Evolutionary conservation across 805 yeast species (phyloP).

Genomic region (Candida stauntonica): DNA sequence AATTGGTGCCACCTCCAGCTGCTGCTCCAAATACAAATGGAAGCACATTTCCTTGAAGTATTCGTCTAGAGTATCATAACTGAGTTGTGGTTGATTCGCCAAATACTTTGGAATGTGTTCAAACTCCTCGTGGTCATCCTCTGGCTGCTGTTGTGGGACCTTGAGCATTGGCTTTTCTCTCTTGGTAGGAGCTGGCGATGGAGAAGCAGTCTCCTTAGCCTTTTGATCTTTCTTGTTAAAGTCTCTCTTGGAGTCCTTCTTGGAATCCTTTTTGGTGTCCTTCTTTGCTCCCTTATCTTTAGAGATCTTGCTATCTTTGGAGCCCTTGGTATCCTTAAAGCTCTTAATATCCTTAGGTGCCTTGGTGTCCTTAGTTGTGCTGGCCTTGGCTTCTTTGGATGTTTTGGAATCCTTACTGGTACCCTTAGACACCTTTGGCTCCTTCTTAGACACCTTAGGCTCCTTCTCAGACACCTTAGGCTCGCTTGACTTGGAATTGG

Average conservation of each 20-base stretch:
- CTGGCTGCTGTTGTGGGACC: slow-evolving; percentile 8
- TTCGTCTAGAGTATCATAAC: slow-evolving; percentile 44
- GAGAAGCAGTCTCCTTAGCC: slow-evolving; percentile 2
- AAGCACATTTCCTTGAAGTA: slow-evolving; percentile 58
- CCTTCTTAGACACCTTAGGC: neutral
- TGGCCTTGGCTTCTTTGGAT: neutral
- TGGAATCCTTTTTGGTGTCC: slow-evolving; percentile 1
- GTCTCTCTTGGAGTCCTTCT: slow-evolving; percentile 1
- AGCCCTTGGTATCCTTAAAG: neutral
- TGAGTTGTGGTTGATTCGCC: slow-evolving; percentile 35
- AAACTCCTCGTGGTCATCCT: slow-evolving; percentile 24
- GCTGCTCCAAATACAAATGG: slow-evolving; percentile 61
- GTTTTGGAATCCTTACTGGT: slow-evolving; percentile 1
- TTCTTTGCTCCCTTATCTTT: neutral
- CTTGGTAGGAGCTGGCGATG: slow-evolving; percentile 1
- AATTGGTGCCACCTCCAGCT: slow-evolving; percentile 41
- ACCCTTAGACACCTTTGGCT: neutral
- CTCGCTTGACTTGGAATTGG: neutral
- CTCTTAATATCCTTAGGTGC: neutral
- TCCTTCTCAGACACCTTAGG: neutral
- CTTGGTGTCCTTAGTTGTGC: neutral
- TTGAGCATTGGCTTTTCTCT: slow-evolving; percentile 12
- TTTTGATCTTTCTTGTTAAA: slow-evolving; percentile 2
- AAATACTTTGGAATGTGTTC: slow-evolving; percentile 26
- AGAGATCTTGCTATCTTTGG: neutral